Conservation (phyloP, 305 asterid genomes). For the Solanum hybrid region DNA sequence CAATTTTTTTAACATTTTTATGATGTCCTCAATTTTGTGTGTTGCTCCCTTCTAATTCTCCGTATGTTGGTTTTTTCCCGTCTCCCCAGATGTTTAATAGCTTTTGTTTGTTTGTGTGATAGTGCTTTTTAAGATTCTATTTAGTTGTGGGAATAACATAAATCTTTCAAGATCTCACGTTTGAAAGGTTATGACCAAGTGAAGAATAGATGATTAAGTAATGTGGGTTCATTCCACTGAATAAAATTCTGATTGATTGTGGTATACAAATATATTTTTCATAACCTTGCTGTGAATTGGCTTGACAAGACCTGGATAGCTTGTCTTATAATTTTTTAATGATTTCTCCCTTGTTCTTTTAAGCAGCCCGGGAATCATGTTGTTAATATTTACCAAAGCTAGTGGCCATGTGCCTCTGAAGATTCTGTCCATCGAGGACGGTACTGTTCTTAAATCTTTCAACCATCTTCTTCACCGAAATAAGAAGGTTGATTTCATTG, state of each 20-base stretch:
- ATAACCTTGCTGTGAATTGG: background rate
- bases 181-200: background rate
- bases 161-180: background rate
- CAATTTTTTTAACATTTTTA: background rate
- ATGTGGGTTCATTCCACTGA: background rate
- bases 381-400: conserved; percentile 63
- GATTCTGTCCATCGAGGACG: conserved; percentile 92
- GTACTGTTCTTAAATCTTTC: conserved; percentile 81
- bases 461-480: conserved; percentile 83
- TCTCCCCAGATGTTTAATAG: background rate
- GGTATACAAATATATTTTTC: background rate
- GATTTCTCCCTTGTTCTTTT: background rate
- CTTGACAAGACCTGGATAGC: background rate
- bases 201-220: background rate
- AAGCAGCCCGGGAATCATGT: conserved; percentile 92
- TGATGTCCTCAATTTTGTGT: background rate
- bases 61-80: background rate
- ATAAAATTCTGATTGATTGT: background rate
- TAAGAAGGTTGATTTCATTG: conserved; percentile 98
- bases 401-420: conserved; percentile 76
- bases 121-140: background rate
- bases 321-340: background rate
- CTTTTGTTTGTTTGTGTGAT: background rate
- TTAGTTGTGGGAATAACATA: background rate
- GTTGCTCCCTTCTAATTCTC: background rate